Evolutionary conservation across 257 asterid species (phyloP), one percentile per base, ranked within the genome.

Genomic region (Penstemon newberryi): DNA sequence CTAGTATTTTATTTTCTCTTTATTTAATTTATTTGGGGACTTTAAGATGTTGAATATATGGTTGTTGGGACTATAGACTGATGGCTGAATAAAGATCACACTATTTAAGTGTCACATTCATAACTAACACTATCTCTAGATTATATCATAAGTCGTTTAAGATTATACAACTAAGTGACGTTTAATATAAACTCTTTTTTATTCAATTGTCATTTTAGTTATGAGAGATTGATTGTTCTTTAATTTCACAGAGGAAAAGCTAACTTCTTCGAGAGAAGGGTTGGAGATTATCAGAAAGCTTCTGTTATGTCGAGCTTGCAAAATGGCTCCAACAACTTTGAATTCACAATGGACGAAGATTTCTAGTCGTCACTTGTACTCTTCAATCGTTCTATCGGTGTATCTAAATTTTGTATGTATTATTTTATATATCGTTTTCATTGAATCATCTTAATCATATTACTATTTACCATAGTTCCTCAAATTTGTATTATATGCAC

Each of bases 271-370:
- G 93, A 86, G 82, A 81, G 89, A 75, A 79, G 93, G 73, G 91
- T 87, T 41, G 96, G 91, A 8, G 89, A 87, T 37, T 89, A 87
- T 74, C 93, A 89, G 73, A 89, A 85, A 82, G 95, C 93, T 19
- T 89, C 91, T 18, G 87, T 87, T 58, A 89, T 89, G 91, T 80
- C 92, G 49, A 87, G 79, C 67, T 75, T 89, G 87, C 83, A 71
- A 71, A 81, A 77, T 1, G 77, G 82, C 52, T 70, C 77, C 51
- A 81, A 82, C 73, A 84, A 84, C 67, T 87, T 56, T 9, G 84
- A 72, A 72, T 87, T 90, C 89, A 87, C 77, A 54, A 68, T 71
- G 77, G 90, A 87, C 5, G 95, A 87, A 63, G 96, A 90, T 77
- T 90, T 87, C 83, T 85, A 85, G 83, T 60, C 19, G 8, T 62